A percentile compares a stretch with the other conserved stretches of the same genome.
Conservation (phyloP, 2,329 filamentous ascomycete species). For the Diplodia corticola region DNA sequence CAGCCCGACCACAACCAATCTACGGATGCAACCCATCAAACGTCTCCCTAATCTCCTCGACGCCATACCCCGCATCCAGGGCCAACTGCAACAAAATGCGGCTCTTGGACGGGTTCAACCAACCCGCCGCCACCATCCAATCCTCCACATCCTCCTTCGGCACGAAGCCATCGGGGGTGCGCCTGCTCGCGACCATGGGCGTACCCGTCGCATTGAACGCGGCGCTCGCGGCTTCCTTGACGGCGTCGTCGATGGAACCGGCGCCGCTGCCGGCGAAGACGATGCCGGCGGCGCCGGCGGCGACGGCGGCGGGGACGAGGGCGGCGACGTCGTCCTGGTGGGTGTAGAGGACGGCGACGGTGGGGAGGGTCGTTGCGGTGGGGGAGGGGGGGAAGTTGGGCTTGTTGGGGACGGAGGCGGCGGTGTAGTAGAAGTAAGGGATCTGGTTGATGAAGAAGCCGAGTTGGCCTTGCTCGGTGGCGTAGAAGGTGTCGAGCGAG, state of each 20-base stretch:
- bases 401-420: slow-evolving; percentile 48
- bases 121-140: slow-evolving; percentile 50
- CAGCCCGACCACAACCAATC: not conserved
- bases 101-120: slow-evolving; percentile 57
- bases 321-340: slow-evolving; percentile 55
- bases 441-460: slow-evolving; percentile 60
- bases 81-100: slow-evolving; percentile 52
- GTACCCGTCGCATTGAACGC: slow-evolving; percentile 49
- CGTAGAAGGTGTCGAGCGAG: slow-evolving; percentile 62
- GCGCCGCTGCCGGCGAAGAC: slow-evolving; percentile 59
- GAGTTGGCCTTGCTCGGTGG: slow-evolving; percentile 57
- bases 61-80: slow-evolving; percentile 32
- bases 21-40: slow-evolving; percentile 30
- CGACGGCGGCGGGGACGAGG: slow-evolving; percentile 52
- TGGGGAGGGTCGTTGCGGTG: slow-evolving; percentile 45
- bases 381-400: slow-evolving; percentile 27
- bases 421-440: slow-evolving; percentile 61
- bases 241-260: slow-evolving; percentile 50
- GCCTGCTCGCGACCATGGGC: slow-evolving; percentile 54
- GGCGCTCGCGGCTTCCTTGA: slow-evolving; percentile 43
- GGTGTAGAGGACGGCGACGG: slow-evolving; percentile 59
- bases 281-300: slow-evolving; percentile 54
- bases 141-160: slow-evolving; percentile 32
- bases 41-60: slow-evolving; percentile 48
- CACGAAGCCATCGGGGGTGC: slow-evolving; percentile 57